Conservation (phyloP, 495 filamentous ascomycete species). For the Neurospora tetraspora region DNA sequence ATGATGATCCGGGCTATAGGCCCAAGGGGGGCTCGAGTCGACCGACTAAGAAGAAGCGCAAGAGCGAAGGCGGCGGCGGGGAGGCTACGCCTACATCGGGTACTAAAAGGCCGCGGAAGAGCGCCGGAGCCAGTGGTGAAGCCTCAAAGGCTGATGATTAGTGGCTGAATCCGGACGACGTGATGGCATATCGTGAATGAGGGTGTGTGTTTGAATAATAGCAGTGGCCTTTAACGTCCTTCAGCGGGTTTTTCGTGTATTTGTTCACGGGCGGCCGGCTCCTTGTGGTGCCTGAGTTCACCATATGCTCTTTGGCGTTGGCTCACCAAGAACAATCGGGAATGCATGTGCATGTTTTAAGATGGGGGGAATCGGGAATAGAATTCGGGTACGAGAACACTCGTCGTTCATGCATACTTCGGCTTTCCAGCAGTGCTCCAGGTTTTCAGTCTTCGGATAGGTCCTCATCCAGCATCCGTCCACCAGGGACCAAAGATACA, state of each 20-base stretch:
- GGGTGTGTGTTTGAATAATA: background rate
- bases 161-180: background rate
- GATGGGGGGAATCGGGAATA: background rate
- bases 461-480: background rate
- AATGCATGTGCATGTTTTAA: background rate
- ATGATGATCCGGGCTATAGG: constrained; percentile 61
- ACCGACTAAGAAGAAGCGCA: constrained; percentile 53
- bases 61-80: constrained; percentile 30
- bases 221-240: background rate
- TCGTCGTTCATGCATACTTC: background rate
- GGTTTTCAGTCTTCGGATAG: background rate
- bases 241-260: background rate
- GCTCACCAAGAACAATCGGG: background rate
- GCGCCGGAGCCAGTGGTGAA: constrained; percentile 8
- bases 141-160: constrained; percentile 2
- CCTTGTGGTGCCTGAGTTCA: background rate
- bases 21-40: constrained; percentile 54
- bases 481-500: background rate
- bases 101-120: constrained; percentile 22
- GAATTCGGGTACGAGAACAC: background rate
- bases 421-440: background rate
- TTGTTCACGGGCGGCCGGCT: background rate
- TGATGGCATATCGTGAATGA: background rate
- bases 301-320: background rate
- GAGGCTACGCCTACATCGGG: constrained; percentile 14